Evolutionary conservation across 805 yeast species (phyloP).

Genomic region (Candida pseudoglaebosa): DNA sequence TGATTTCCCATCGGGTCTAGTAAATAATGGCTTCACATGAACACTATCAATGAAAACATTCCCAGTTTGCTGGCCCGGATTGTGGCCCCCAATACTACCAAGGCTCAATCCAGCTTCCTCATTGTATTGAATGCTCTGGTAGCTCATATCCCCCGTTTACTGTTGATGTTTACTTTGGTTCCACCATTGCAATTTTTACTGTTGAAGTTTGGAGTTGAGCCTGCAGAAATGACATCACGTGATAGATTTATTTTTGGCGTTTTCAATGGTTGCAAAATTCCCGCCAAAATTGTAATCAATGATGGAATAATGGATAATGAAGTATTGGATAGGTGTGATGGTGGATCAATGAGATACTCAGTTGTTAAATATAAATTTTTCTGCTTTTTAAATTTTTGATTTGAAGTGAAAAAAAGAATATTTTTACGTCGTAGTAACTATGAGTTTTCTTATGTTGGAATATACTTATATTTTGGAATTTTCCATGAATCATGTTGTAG

Average conservation of each 20-base stretch:
- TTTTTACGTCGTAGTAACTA: no score
- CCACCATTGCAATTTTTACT: not conserved
- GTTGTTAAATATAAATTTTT: no score
- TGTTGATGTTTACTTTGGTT: not conserved
- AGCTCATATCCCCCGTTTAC: conserved; percentile 8
- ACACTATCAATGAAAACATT: conserved; percentile 4
- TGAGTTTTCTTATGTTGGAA: no score
- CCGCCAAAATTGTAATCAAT: not conserved
- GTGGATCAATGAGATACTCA: not conserved
- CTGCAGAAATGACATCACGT: not conserved
- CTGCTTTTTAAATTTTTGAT: not conserved
- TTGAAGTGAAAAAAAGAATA: not conserved
- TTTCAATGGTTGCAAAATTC: not conserved
- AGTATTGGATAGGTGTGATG: not conserved
- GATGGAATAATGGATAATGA: no score
- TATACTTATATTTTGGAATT: no score
- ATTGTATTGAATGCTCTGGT: conserved; percentile 9
- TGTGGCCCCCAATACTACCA: not conserved
- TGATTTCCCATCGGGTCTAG: conserved; percentile 10
- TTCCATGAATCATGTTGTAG: no score
- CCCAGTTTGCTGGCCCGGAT: not conserved
- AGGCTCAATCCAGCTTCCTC: not conserved
- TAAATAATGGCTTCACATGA: conserved; percentile 6
- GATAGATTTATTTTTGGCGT: not conserved
- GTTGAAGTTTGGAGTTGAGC: conserved; percentile 1